A percentile compares a stretch with the other conserved stretches of the same genome.
These are phyloP conservation scores for Inonotus obliquus DNA, from an alignment of 1,284 basidiomycete genomes.

Conservation along the genomic window DNA sequence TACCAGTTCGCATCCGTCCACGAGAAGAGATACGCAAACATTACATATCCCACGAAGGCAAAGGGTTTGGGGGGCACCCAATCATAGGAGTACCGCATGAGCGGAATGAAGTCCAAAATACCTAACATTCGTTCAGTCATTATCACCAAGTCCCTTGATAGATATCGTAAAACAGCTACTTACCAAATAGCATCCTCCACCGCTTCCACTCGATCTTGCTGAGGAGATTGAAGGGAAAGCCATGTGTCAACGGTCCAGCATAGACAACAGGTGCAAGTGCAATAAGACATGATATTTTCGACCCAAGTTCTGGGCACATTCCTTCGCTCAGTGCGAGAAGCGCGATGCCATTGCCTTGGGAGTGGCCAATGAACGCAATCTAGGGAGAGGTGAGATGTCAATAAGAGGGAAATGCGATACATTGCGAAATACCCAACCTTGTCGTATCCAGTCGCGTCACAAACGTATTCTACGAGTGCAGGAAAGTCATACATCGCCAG, in stretches of 20 bases:
- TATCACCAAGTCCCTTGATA: neutral
- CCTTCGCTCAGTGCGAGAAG: constrained; percentile 52
- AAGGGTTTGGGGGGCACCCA: constrained; percentile 43
- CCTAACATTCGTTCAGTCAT: constrained; percentile 22
- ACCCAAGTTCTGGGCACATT: constrained; percentile 51
- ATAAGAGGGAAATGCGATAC: constrained; percentile 12
- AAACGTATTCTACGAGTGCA: constrained; percentile 53
- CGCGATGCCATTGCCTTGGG: constrained; percentile 51
- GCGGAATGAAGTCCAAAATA: constrained; percentile 56
- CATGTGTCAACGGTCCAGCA: constrained; percentile 51
- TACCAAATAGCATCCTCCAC: constrained; percentile 52
- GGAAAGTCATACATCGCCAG: constrained; percentile 58
- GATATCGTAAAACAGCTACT: neutral
- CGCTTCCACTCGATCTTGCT: constrained; percentile 46
- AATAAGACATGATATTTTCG: constrained; percentile 50
- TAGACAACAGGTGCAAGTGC: constrained; percentile 59
- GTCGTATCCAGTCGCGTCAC: constrained; percentile 48
- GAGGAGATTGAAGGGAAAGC: constrained; percentile 50
- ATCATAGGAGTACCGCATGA: constrained; percentile 57
- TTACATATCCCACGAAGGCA: constrained; percentile 44
- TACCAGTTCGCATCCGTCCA: constrained; percentile 65
- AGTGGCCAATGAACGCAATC: constrained; percentile 58
- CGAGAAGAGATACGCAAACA: constrained; percentile 58
- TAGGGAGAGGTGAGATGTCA: constrained; percentile 24
- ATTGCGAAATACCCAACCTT: constrained; percentile 33